Evolutionary conservation across 2,329 filamentous ascomycete genomes (phyloP).

Genomic region (Pseudogymnoascus sp.): DNA sequence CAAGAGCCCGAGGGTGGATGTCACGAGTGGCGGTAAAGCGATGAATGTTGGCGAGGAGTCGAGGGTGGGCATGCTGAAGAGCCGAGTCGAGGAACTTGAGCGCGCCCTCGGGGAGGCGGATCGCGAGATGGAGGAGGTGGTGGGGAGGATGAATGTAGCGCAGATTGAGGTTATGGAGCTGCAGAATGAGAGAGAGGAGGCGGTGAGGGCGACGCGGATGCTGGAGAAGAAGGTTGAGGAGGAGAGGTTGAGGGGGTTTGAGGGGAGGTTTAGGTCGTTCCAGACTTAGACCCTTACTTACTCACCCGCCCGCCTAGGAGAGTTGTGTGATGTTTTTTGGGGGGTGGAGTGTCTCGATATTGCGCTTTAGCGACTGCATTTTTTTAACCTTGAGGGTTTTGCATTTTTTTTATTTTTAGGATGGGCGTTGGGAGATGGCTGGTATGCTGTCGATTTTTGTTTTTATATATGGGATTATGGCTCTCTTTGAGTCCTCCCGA

Average conservation of each 20-base stretch:
- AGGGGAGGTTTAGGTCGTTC: constrained; percentile 21
- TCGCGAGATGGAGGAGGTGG: constrained; percentile 74
- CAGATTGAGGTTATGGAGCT: constrained; percentile 77
- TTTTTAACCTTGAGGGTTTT: neutral
- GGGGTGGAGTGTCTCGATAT: neutral
- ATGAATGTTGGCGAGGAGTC: constrained; percentile 61
- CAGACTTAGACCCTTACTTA: neutral
- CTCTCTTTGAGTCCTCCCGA: neutral
- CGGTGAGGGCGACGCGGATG: constrained; percentile 59
- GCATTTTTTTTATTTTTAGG: neutral
- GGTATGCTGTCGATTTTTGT: neutral
- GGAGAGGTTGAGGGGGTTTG: constrained; percentile 23
- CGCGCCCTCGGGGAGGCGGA: constrained; percentile 68
- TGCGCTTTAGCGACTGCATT: neutral
- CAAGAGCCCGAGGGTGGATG: constrained; percentile 38
- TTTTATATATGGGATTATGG: neutral
- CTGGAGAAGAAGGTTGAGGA: constrained; percentile 58
- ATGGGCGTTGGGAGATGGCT: neutral
- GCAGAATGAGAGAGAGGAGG: constrained; percentile 66
- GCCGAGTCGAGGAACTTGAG: constrained; percentile 76
- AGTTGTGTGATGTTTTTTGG: neutral
- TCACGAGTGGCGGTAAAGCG: constrained; percentile 42
- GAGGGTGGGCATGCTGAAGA: constrained; percentile 66
- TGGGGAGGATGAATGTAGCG: constrained; percentile 70
- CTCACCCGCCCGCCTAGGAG: neutral